These are phyloP conservation scores for Saccharomycopsis sp. DNA, from an alignment of 805 yeast genomes.

Conservation along the genomic window DNA sequence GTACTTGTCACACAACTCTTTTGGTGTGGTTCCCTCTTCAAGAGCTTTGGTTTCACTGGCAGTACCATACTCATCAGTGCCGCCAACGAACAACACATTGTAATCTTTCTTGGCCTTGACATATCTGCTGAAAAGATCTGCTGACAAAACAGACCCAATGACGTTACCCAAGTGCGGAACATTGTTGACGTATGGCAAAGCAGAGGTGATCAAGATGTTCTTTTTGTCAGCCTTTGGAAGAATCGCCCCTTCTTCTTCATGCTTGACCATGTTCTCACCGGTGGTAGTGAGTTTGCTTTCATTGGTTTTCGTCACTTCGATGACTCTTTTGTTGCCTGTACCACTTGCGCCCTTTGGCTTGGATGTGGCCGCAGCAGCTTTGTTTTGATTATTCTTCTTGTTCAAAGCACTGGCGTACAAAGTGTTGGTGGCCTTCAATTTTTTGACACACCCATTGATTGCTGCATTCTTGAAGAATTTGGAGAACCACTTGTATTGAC, in stretches of 20 bases:
- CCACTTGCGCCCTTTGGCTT: constrained; percentile 4
- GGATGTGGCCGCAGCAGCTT: constrained; percentile 1
- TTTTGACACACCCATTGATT: constrained; percentile 11
- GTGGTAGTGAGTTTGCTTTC: constrained; percentile 6
- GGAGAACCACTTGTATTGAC: constrained; percentile 17
- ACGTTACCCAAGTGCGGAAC: constrained; percentile 98
- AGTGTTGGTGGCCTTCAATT: constrained; percentile 11
- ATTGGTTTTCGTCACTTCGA: constrained; percentile 16
- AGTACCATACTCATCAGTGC: constrained; percentile 99
- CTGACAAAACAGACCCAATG: constrained; percentile 87
- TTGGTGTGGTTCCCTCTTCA: constrained; percentile 85
- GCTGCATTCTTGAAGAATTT: constrained; percentile 15
- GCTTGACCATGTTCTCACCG: not conserved
- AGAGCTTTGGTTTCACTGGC: constrained; percentile 98
- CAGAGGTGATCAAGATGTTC: constrained; percentile 87
- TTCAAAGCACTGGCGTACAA: constrained; percentile 8
- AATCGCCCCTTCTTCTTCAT: constrained; percentile 30
- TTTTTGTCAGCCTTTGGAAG: constrained; percentile 64
- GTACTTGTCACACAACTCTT: constrained; percentile 84
- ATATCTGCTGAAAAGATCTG: constrained; percentile 89
- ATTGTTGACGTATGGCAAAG: constrained; percentile 95
- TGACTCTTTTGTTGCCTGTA: constrained; percentile 11
- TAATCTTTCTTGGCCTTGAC: constrained; percentile 72
- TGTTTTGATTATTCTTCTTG: constrained; percentile 12
- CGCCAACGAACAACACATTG: constrained; percentile 82